These are phyloP conservation scores for Mycocalia duriaeana DNA, from an alignment of 1,284 basidiomycete genomes.

Conservation along the genomic window DNA sequence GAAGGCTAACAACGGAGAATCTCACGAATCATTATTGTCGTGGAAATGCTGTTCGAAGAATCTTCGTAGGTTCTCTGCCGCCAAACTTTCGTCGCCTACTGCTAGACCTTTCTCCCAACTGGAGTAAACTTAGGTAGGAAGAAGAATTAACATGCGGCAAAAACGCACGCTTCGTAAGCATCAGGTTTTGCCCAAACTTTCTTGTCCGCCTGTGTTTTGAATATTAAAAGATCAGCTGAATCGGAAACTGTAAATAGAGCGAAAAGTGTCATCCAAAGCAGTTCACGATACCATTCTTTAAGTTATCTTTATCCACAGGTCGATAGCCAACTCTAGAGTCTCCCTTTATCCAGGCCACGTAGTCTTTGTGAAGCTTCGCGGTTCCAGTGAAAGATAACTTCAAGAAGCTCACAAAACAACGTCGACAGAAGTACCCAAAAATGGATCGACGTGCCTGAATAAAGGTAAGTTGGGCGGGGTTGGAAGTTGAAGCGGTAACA, in stretches of 20 bases:
- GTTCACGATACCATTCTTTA: constrained; percentile 43
- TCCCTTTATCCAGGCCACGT: constrained; percentile 56
- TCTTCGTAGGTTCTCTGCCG: constrained; percentile 63
- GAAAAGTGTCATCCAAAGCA: neutral
- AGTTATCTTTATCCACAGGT: constrained; percentile 47
- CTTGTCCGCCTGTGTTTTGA: constrained; percentile 63
- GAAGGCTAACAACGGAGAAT: constrained; percentile 3
- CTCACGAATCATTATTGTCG: constrained; percentile 72
- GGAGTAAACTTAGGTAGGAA: constrained; percentile 3
- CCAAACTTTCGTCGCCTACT: constrained; percentile 62
- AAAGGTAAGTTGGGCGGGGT: neutral
- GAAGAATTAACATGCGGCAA: neutral
- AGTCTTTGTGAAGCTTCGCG: constrained; percentile 57
- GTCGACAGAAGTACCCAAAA: constrained; percentile 74
- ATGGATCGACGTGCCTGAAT: constrained; percentile 63
- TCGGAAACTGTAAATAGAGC: constrained; percentile 2
- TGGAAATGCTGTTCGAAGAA: constrained; percentile 84
- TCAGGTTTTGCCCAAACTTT: constrained; percentile 59
- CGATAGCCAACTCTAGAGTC: constrained; percentile 42
- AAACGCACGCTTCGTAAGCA: constrained; percentile 54
- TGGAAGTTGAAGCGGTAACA: constrained; percentile 1
- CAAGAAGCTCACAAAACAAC: constrained; percentile 66
- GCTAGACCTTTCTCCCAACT: constrained; percentile 64
- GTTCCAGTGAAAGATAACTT: constrained; percentile 72
- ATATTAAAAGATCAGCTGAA: constrained; percentile 50